phyloP scores from a whole-genome alignment of 139 green algal genomes.

The Chloropicon primus region DNA sequence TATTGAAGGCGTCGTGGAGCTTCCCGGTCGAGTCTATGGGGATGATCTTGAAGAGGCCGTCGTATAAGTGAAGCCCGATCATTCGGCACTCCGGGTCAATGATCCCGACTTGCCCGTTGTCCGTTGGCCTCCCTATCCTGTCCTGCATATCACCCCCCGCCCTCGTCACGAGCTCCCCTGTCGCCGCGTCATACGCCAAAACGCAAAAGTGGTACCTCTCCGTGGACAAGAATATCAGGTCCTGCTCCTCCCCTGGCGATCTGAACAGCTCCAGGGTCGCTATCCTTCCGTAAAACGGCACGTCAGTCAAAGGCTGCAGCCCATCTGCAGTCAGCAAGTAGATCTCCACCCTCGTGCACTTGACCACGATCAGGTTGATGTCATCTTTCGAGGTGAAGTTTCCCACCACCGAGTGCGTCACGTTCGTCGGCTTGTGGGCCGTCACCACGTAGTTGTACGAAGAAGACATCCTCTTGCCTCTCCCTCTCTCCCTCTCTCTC shows the following conservation, averaged over 20 bases:
- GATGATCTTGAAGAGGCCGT: slow-evolving; percentile 83
- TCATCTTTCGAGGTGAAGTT: slow-evolving; percentile 67
- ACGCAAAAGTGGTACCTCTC: slow-evolving; percentile 89
- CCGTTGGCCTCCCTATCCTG: slow-evolving; percentile 55
- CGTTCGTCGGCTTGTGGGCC: slow-evolving; percentile 78
- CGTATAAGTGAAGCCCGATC: slow-evolving; percentile 89
- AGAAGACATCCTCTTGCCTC: neutral
- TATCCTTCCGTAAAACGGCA: slow-evolving; percentile 85
- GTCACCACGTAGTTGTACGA: slow-evolving; percentile 30
- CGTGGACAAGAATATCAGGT: slow-evolving; percentile 81
- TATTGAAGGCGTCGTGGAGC: slow-evolving; percentile 27
- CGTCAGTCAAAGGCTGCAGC: slow-evolving; percentile 70
- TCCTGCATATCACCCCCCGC: slow-evolving; percentile 70
- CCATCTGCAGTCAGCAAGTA: slow-evolving; percentile 65
- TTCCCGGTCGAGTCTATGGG: slow-evolving; percentile 1
- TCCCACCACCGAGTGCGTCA: slow-evolving; percentile 67
- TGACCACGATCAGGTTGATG: slow-evolving; percentile 76
- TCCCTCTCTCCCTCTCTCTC: neutral
- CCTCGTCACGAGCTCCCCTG: slow-evolving; percentile 65
- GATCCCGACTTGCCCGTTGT: slow-evolving; percentile 66
- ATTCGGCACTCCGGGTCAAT: slow-evolving; percentile 62
- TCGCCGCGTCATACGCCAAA: slow-evolving; percentile 56
- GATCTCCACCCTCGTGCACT: slow-evolving; percentile 78
- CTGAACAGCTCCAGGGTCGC: slow-evolving; percentile 70
- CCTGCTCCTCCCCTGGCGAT: slow-evolving; percentile 46